Evolutionary conservation across 2,329 filamentous ascomycete genomes (phyloP), one percentile per base, ranked within the genome.

Genomic region (Cercospora brassicicola): DNA sequence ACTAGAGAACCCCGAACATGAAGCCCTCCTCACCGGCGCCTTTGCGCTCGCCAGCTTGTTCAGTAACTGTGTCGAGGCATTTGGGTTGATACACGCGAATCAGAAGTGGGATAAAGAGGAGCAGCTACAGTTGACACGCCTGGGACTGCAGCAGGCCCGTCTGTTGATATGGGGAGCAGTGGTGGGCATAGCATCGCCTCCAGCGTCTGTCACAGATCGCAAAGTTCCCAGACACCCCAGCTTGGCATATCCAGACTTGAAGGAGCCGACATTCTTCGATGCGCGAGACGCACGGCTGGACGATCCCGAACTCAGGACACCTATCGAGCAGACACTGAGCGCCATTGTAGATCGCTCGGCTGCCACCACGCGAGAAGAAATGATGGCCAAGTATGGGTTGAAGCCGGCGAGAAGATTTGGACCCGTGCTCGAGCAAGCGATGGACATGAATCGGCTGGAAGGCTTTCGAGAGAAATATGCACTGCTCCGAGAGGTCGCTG

Each of bases 111-210:
- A 82, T 48, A 79, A 78, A 67, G 75, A 77, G 13, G 82, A 84
- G 69, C 81, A 82, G 68, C 77, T 82, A 23, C 77, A 81, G 23
- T 77, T 83, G 30, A 76, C 79, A 3, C 78, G 80, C 62, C 75
- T 84, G 5, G 82, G 82, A 63, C 77, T 84, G 26, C 80, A 84
- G 71, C 82, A 84, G 72, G 81, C 81, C 42, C 77, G 82, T 28
- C 77, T 84, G 56, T 76, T 84, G 65, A 83, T 83, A 67, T 84
- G 82, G 77, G 82, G 82, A n/a, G 81, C 83, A 72, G 79, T 79
- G 4, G 77, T 84, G 10, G 82, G 82, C 26, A 80, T 84, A 30
- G 79, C 78, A 20, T 81, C 81, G 20, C 82, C 82, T 18, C 82
- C 82, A 18, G 73, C 77, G 2, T 77, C 75, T 1, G 82, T 83